Evolutionary conservation across 2,329 filamentous ascomycete species (phyloP).

Genomic region (Calonectria leucothoes): DNA sequence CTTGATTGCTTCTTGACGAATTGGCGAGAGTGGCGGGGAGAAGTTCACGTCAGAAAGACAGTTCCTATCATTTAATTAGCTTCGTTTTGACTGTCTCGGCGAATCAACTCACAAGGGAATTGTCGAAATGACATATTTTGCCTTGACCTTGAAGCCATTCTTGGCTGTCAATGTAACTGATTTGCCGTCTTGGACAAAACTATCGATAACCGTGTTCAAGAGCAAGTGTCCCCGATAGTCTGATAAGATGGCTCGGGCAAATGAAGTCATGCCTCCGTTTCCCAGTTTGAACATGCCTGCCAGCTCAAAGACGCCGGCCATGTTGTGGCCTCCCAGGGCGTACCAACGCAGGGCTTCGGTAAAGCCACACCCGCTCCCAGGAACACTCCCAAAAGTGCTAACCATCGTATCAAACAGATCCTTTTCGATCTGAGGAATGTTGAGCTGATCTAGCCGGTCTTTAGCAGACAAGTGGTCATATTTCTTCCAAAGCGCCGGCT

Average conservation of each 20-base stretch:
- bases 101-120: conserved; percentile 27
- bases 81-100: not conserved
- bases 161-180: conserved; percentile 14
- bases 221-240: conserved; percentile 21
- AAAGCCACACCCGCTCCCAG: conserved; percentile 12
- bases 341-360: conserved; percentile 34
- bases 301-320: conserved; percentile 26
- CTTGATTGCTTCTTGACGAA: conserved; percentile 1
- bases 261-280: conserved; percentile 31
- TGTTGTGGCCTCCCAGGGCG: conserved; percentile 21
- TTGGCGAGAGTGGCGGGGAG: not conserved
- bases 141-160: not conserved
- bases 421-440: conserved; percentile 28
- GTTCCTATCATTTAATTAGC: not conserved
- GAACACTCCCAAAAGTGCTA: conserved; percentile 25
- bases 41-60: conserved; percentile 10
- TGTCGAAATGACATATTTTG: conserved; percentile 21
- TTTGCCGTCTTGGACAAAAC: not conserved
- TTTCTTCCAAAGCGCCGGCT: conserved; percentile 40
- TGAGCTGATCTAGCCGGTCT: conserved; percentile 44
- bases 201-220: conserved; percentile 16
- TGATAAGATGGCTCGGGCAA: conserved; percentile 18
- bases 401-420: conserved; percentile 30
- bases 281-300: conserved; percentile 30
- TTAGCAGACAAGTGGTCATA: conserved; percentile 40